A percentile compares a stretch with the other conserved stretches of the same genome.
phyloP scores from a whole-genome alignment of 169 alveolate genomes.

The Theileria parva region DNA sequence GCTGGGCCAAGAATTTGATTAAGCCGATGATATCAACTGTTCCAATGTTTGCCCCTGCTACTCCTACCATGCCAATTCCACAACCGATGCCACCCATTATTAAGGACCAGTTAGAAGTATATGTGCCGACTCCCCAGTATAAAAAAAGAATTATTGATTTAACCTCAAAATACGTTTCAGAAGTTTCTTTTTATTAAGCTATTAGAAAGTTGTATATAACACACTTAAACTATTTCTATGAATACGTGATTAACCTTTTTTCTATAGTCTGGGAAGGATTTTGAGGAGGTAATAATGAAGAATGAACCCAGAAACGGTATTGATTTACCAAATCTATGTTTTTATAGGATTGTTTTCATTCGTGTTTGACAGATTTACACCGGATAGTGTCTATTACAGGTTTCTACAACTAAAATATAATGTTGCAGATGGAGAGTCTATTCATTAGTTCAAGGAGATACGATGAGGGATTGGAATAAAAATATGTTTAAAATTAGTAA shows the following conservation, averaged over 20 bases:
- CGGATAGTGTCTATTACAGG: slow-evolving; percentile 64
- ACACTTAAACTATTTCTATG: neutral
- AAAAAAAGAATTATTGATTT: slow-evolving; percentile 50
- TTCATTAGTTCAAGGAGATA: slow-evolving; percentile 58
- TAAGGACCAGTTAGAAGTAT: slow-evolving; percentile 28
- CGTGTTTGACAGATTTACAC: slow-evolving; percentile 27
- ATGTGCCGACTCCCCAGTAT: slow-evolving; percentile 10
- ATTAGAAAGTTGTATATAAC: neutral
- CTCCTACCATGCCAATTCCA: neutral
- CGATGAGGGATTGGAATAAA: slow-evolving; percentile 14
- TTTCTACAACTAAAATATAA: slow-evolving; percentile 1
- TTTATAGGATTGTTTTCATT: slow-evolving; percentile 46
- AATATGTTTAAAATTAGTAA: slow-evolving; percentile 29
- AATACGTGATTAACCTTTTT: neutral
- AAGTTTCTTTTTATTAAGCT: slow-evolving; percentile 10
- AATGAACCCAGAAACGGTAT: slow-evolving; percentile 34
- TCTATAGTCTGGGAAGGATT: slow-evolving; percentile 39
- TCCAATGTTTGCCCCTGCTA: neutral
- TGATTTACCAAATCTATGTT: neutral
- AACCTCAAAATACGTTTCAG: slow-evolving; percentile 49
- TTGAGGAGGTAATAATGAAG: slow-evolving; percentile 35
- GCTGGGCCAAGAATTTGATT: slow-evolving; percentile 12
- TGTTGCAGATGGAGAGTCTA: slow-evolving; percentile 62
- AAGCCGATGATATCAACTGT: neutral
- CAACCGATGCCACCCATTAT: neutral